phyloP scores from a whole-genome alignment of 164 flowering plant genomes.

The Nymphaea thermarum region DNA sequence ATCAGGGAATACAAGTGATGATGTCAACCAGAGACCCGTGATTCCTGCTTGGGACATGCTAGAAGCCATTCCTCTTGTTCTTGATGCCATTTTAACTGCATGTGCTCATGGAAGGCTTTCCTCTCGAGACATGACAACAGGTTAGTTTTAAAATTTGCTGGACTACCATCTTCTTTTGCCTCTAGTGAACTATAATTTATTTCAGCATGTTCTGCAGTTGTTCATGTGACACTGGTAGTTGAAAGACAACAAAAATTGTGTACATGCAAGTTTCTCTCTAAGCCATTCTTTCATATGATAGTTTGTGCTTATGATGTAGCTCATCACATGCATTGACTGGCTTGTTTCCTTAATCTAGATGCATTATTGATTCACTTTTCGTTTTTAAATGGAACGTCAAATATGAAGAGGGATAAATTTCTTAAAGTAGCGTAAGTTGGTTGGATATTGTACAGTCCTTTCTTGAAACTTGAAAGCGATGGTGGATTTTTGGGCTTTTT shows the following conservation, averaged over 20 bases:
- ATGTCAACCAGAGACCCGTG: constrained; percentile 36
- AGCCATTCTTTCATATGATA: neutral
- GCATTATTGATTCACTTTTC: neutral
- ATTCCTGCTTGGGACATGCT: constrained; percentile 91
- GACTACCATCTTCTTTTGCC: too few relatives aligned
- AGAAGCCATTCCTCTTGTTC: constrained; percentile 79
- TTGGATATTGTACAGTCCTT: neutral
- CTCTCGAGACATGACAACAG: constrained; percentile 80
- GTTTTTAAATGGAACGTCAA: neutral
- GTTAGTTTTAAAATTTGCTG: constrained; percentile 18
- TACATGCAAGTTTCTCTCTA: neutral
- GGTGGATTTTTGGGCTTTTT: neutral
- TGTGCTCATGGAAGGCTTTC: constrained; percentile 85
- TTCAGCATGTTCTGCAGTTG: too few relatives aligned
- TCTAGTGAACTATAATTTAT: too few relatives aligned
- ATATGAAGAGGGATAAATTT: neutral
- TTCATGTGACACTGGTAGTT: too few relatives aligned
- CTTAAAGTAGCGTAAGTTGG: neutral
- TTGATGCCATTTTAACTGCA: constrained; percentile 77
- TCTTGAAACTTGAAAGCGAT: too few relatives aligned
- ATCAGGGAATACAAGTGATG: constrained; percentile 39
- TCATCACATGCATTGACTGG: neutral
- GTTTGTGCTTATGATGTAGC: too few relatives aligned
- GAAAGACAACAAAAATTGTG: neutral
- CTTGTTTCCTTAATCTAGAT: neutral